Conservation (phyloP, 1,139 yeast species). For the Blastobotrys aristatus region DNA sequence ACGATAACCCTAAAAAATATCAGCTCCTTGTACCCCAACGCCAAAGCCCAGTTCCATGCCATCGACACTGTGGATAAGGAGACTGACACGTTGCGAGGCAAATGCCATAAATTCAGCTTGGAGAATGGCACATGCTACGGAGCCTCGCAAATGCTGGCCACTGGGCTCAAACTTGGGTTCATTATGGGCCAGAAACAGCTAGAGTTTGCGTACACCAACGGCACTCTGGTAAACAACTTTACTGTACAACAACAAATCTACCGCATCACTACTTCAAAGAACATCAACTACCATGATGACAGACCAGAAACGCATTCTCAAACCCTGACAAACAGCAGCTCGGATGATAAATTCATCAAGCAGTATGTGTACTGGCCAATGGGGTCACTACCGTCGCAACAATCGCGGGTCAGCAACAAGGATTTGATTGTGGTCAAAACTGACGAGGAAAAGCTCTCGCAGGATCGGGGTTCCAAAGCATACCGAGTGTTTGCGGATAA, state of each 20-base stretch:
- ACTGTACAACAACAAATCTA: not conserved
- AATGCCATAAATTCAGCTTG: not conserved
- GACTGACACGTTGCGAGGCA: not conserved
- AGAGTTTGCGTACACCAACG: not conserved
- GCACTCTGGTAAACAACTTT: not conserved
- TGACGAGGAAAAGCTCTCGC: not conserved
- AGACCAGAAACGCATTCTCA: not conserved
- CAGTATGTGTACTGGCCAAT: not conserved
- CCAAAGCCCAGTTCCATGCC: not conserved
- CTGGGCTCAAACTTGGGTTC: not conserved
- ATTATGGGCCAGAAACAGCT: not conserved
- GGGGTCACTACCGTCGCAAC: not conserved
- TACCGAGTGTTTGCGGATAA: not conserved
- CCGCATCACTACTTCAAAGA: not conserved
- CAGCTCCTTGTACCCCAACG: not conserved
- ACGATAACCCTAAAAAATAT: not conserved
- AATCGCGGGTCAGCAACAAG: not conserved
- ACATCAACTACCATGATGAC: not conserved
- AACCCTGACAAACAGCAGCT: not conserved
- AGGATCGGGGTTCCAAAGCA: no score
- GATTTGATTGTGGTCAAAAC: not conserved
- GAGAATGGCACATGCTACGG: not conserved
- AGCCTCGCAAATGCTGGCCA: constrained; percentile 1
- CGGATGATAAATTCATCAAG: not conserved
- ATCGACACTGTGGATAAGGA: not conserved